phyloP scores from a whole-genome alignment of 75 land plant genomes.

The Pinus albicaulis region DNA sequence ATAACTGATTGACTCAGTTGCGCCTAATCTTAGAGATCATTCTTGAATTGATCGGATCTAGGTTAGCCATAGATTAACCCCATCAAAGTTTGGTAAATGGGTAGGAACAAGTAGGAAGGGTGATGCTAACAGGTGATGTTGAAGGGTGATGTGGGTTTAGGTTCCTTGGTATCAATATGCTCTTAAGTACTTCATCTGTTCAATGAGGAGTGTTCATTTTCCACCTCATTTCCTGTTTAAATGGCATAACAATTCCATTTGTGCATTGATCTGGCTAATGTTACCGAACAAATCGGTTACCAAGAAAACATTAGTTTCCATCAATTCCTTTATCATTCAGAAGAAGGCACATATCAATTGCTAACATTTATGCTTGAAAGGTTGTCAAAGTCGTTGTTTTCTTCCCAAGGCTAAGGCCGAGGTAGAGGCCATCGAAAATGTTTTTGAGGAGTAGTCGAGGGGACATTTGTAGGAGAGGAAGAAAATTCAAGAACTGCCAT shows the following conservation, averaged over 20 bases:
- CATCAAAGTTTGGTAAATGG: constrained; percentile 53
- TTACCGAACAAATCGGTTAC: constrained; percentile 52
- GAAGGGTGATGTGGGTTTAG: constrained; percentile 38
- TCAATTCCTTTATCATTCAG: constrained; percentile 80
- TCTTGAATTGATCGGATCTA: background rate
- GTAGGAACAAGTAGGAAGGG: constrained; percentile 47
- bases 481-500: background rate
- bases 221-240: constrained; percentile 38
- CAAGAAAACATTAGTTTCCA: constrained; percentile 64
- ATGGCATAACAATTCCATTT: constrained; percentile 51
- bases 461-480: constrained; percentile 1
- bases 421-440: constrained; percentile 11
- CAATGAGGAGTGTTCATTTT: constrained; percentile 7
- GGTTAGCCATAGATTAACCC: constrained; percentile 63
- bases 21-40: too few relatives aligned
- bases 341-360: constrained; percentile 64
- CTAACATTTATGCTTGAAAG: constrained; percentile 69
- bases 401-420: background rate
- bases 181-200: constrained; percentile 38
- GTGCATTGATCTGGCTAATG: constrained; percentile 49
- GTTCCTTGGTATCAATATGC: constrained; percentile 54
- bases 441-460: background rate
- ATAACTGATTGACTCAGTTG: too few relatives aligned
- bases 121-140: constrained; percentile 40
- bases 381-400: constrained; percentile 33